Evolutionary conservation across 176 grass and related monocot species (phyloP).

Genomic region (Aegilops bicornis): DNA sequence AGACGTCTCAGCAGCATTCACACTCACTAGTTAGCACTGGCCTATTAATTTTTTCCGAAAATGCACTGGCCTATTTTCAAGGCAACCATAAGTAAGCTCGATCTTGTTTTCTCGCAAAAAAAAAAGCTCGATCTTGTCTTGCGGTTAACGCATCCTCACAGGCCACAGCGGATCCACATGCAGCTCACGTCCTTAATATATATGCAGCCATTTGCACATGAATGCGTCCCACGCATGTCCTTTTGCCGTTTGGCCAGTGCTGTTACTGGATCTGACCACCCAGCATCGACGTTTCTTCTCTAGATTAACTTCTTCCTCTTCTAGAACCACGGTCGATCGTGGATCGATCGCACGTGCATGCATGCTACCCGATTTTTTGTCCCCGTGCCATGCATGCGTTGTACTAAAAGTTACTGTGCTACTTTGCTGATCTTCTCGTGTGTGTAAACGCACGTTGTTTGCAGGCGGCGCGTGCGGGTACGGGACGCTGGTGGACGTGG

Average conservation of each 20-base stretch:
- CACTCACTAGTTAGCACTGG: background rate
- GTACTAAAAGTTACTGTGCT: background rate
- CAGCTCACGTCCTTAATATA: background rate
- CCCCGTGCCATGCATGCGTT: background rate
- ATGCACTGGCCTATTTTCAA: background rate
- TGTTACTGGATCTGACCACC: constrained; percentile 22
- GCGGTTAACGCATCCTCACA: background rate
- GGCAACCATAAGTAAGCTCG: background rate
- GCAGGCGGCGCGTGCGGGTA: constrained; percentile 97
- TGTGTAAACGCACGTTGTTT: background rate
- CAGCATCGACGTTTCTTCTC: constrained; percentile 11
- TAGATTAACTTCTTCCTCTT: constrained; percentile 2
- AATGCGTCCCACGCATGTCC: background rate
- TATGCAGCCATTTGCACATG: background rate
- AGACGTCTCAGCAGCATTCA: background rate
- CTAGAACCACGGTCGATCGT: background rate
- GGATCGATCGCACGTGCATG: background rate
- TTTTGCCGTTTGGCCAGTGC: background rate
- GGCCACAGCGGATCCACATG: background rate
- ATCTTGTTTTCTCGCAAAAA: too few relatives aligned
- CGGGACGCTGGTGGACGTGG: constrained; percentile 92
- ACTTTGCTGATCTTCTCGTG: background rate
- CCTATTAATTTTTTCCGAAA: too few relatives aligned
- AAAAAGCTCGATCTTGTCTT: background rate
- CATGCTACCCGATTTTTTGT: background rate